phyloP scores from a whole-genome alignment of 108 stramenopile genomes.

The Skeletonema marinoi region DNA sequence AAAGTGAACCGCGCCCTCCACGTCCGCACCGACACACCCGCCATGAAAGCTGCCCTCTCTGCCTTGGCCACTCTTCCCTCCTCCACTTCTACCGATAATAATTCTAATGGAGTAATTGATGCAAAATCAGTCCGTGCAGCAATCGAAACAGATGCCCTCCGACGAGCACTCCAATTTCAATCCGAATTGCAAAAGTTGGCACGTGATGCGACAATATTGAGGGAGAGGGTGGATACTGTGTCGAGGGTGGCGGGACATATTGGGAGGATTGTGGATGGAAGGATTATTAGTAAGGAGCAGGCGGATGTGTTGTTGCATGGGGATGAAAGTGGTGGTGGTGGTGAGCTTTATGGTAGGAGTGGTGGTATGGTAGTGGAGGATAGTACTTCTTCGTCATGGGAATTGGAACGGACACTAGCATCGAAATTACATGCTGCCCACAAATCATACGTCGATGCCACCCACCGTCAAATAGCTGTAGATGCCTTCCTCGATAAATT shows the following conservation, averaged over 20 bases:
- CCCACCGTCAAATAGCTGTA: conserved; percentile 59
- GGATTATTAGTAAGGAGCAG: conserved; percentile 30
- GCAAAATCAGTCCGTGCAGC: conserved; percentile 76
- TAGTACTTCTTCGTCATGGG: conserved; percentile 42
- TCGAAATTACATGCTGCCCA: conserved; percentile 54
- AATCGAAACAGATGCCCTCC: conserved; percentile 84
- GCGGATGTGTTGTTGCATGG: not conserved
- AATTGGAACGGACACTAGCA: conserved; percentile 65
- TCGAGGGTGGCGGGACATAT: conserved; percentile 65
- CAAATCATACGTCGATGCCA: conserved; percentile 47
- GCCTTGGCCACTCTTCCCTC: conserved; percentile 70
- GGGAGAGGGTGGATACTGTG: conserved; percentile 57
- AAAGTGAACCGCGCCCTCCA: conserved; percentile 81
- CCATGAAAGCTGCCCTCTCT: conserved; percentile 85
- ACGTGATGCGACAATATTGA: conserved; percentile 49
- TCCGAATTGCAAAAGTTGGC: conserved; percentile 60
- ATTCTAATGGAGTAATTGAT: conserved; percentile 56
- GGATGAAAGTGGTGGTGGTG: not conserved
- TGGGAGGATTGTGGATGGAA: conserved; percentile 29
- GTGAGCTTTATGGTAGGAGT: no score
- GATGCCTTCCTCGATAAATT: conserved; percentile 83
- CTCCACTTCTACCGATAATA: conserved; percentile 20
- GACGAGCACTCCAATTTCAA: conserved; percentile 75
- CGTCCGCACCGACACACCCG: conserved; percentile 85
- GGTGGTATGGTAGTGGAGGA: no score